Conservation (phyloP, 306 rosid genomes). For the Rosa persica region DNA sequence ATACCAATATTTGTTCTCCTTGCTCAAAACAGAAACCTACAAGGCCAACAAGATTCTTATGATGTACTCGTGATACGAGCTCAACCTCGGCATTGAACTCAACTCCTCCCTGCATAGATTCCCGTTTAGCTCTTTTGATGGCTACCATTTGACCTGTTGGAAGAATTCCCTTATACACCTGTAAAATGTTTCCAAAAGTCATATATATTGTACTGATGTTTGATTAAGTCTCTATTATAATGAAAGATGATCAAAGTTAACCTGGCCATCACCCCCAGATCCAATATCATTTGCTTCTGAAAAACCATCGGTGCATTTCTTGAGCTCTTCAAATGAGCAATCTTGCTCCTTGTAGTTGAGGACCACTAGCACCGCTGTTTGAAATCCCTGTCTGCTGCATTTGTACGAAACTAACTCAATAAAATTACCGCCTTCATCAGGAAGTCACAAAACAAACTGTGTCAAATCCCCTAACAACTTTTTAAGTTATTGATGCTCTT, state of each 20-base stretch:
- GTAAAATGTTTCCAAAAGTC: constrained; percentile 12
- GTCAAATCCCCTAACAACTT: not conserved
- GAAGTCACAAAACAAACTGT: not conserved
- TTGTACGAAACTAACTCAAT: not conserved
- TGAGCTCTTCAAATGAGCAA: constrained; percentile 65
- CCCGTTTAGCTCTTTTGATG: constrained; percentile 59
- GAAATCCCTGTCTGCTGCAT: constrained; percentile 48
- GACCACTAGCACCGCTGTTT: constrained; percentile 31
- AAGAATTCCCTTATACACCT: constrained; percentile 68
- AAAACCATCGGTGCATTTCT: constrained; percentile 53
- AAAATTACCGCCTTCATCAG: too few species aligned
- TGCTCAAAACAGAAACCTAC: constrained; percentile 73
- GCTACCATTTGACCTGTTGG: constrained; percentile 65
- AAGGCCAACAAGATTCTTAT: constrained; percentile 73
- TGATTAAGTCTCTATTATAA: not conserved
- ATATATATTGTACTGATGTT: not conserved
- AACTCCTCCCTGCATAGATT: constrained; percentile 64
- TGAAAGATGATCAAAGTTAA: constrained; percentile 19
- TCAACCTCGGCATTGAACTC: constrained; percentile 86
- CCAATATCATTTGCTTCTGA: constrained; percentile 49
- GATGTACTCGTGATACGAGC: constrained; percentile 86
- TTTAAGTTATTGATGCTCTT: constrained; percentile 1
- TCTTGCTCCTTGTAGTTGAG: constrained; percentile 68
- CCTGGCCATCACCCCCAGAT: constrained; percentile 89
- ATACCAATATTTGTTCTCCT: constrained; percentile 83